Evolutionary conservation across 2,329 filamentous ascomycete species (phyloP), one percentile per base, ranked within the genome.

Genomic region (Phyllachora maydis): DNA sequence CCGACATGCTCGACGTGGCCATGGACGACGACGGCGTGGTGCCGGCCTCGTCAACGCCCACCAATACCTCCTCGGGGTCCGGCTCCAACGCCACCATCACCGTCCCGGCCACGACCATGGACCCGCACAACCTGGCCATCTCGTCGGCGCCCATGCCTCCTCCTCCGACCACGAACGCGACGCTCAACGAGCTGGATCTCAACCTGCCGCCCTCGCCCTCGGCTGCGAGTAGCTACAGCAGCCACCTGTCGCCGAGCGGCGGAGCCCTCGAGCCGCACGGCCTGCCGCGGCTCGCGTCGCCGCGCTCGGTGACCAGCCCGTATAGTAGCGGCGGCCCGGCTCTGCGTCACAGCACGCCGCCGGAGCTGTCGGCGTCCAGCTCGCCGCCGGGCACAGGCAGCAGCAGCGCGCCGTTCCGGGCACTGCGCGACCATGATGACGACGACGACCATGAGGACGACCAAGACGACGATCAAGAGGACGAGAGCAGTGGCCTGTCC

Each of bases 311-410:
- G n/a, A n/a, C n/a, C n/a, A n/a, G n/a, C n/a, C n/a, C n/a, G n/a
- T n/a, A n/a, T n/a, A n/a, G n/a, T n/a, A n/a, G n/a, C n/a, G n/a
- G n/a, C n/a, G n/a, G n/a, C n/a, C n/a, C n/a, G n/a, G n/a, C n/a
- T n/a, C n/a, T n/a, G n/a, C n/a, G n/a, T n/a, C n/a, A n/a, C n/a
- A 28, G 30, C 41, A 64, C 64, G 4, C 61, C 63, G 4, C 65
- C 65, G 1, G 63, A 61, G 30, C 55, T 70, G 15, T 67, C 64
- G n/a, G 56, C 63, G 29, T 64, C 63, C 12, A 62, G 61, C 9
- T 68, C 65, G 13, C 63, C 64, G 4, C 58, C 57, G 14, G 45
- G 53, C 5, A 38, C 40, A 4, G 30, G 32, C 19, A 22, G 22
- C n/a, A n/a, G n/a, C 11, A 28, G 22, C 19, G 36, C 39, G n/a